Conservation (phyloP, 345 rosid species). For the Nephelium lappaceum region DNA sequence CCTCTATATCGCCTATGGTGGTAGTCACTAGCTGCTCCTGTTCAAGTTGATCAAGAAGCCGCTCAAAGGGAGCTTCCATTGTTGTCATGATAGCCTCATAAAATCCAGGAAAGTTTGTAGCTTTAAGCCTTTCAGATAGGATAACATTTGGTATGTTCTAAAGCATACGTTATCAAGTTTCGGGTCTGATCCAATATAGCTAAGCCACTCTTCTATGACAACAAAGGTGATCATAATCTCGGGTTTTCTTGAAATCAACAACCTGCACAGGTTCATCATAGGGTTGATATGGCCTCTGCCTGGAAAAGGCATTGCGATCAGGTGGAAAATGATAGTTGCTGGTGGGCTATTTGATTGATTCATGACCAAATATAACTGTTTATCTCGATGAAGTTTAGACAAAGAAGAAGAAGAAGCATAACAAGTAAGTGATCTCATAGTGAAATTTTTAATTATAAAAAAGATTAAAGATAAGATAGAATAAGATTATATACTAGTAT, state of each 20-base stretch:
- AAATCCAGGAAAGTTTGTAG: conserved; percentile 31
- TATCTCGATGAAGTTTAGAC: neutral
- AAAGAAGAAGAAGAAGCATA: no score
- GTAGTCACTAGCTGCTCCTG: no score
- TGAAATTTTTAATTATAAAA: no score
- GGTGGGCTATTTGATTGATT: neutral
- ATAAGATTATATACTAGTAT: neutral
- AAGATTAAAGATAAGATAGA: no score
- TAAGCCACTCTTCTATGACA: conserved; percentile 45
- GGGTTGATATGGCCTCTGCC: conserved; percentile 46
- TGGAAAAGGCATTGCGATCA: conserved; percentile 45
- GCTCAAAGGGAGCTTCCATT: conserved; percentile 41
- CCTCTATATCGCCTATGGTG: conserved; percentile 41
- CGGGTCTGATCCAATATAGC: no score
- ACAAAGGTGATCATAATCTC: conserved; percentile 31
- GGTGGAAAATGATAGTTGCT: conserved; percentile 15
- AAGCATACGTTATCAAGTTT: conserved; percentile 17
- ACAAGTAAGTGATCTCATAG: no score
- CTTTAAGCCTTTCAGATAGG: no score
- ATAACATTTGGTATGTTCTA: conserved; percentile 34
- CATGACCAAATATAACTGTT: conserved; percentile 13
- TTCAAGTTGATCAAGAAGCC: conserved; percentile 43
- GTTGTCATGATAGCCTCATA: conserved; percentile 36
- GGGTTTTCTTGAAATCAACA: conserved; percentile 25
- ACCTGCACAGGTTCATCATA: conserved; percentile 45